A percentile compares a stretch with the other conserved stretches of the same genome.
phyloP scores from a whole-genome alignment of 495 filamentous ascomycete genomes.

The Sordaria brevicollis region DNA sequence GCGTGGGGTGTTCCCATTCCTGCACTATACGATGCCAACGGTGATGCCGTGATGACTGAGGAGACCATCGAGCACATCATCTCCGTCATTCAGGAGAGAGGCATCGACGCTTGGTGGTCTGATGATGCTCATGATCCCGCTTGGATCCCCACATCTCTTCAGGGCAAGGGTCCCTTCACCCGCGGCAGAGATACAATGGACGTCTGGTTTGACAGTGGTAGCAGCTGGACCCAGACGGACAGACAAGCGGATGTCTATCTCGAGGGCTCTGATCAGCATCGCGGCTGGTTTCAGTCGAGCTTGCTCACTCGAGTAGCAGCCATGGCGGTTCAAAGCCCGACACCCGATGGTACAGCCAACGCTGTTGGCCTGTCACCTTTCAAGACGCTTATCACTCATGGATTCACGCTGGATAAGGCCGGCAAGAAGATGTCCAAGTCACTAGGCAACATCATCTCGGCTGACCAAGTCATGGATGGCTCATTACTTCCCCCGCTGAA shows the following conservation, averaged over 20 bases:
- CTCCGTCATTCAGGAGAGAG: slow-evolving; percentile 59
- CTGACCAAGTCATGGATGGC: slow-evolving; percentile 75
- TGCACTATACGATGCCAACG: slow-evolving; percentile 65
- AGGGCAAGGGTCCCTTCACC: slow-evolving; percentile 37
- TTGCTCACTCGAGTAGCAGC: slow-evolving; percentile 69
- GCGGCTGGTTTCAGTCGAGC: slow-evolving; percentile 98
- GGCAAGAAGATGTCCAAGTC: slow-evolving; percentile 99
- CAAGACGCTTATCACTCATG: slow-evolving; percentile 81
- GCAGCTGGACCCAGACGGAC: slow-evolving; percentile 67
- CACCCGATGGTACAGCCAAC: slow-evolving; percentile 4
- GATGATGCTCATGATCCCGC: slow-evolving; percentile 59
- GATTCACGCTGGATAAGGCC: slow-evolving; percentile 79
- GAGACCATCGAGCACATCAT: slow-evolving; percentile 82
- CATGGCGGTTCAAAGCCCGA: slow-evolving; percentile 14
- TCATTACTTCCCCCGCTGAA: slow-evolving; percentile 42
- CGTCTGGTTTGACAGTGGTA: slow-evolving; percentile 98
- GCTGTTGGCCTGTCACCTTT: slow-evolving; percentile 49
- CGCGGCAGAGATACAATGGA: slow-evolving; percentile 98
- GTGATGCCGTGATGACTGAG: slow-evolving; percentile 63
- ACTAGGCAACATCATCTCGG: slow-evolving; percentile 78
- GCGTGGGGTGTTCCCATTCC: slow-evolving; percentile 97
- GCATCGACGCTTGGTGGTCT: slow-evolving; percentile 89
- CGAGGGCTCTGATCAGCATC: slow-evolving; percentile 91
- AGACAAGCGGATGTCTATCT: slow-evolving; percentile 77
- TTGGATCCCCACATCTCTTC: slow-evolving; percentile 58